Base-by-base conservation (phyloP, 1,284 basidiomycete species). In the Trametes pubescens region DNA sequence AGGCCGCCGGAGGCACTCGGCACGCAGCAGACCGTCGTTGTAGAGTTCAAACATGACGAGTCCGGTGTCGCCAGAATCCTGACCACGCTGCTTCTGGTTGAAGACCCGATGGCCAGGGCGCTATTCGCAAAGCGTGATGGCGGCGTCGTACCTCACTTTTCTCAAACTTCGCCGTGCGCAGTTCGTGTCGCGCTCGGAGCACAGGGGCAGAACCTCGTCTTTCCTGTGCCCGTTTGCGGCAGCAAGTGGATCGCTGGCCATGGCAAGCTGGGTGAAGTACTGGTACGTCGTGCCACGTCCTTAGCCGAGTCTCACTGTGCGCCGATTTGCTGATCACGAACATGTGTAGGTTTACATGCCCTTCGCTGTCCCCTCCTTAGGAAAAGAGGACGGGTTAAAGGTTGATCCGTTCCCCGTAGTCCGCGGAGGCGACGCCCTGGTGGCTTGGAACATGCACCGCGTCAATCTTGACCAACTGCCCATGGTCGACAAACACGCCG, bases 231-330 rank as follows among this genome's bases (percentile, higher is more conserved):
- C 16, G 66, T 81, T 10, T 48, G 70, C 3, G 78, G 74, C 8
- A 69, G 65, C 4, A 65, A 73, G 29, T 47, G 63, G 6, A 84
- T 76, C 67, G 61, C 81, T 2, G 78, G 82, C 7, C 70, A 32
- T 87, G 37, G 85, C 84, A 9, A 78, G 86, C 38, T 32, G 29
- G 29, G 29, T 32, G 29, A 83, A 81, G 64, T 87, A 84, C 2
- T 76, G 70, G 14, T 87, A 82, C 62, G 76, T 86, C 9, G 85
- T 88, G 76, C 85, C 86, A 43, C 7, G 13, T 21, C 32, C 13
- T 8, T 5, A n/a, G 14, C 9, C 18, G 21, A 29, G 14, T 8
- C 26, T n/a, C 9, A n/a, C 13, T 11, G 14, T n/a, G 14, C 26
- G 4, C 3, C 6, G 22, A n/a, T 10, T 22, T 3, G n/a, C 29